Conservation (phyloP, 352 stramenopile species). For the Globisporangium cystogenes region DNA sequence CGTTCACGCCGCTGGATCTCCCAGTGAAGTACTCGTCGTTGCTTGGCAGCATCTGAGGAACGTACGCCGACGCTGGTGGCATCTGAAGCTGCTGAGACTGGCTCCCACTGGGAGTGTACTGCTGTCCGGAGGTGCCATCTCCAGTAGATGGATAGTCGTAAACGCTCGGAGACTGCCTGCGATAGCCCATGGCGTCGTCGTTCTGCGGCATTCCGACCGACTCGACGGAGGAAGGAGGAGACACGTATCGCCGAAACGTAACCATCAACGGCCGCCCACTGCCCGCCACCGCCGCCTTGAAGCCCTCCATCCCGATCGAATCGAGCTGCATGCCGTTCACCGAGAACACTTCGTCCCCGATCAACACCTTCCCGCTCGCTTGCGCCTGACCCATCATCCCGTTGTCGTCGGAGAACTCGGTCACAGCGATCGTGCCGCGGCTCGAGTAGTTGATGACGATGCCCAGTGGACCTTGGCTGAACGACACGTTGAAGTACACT, state of each 20-base stretch:
- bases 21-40: constrained; percentile 8
- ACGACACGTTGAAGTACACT: constrained; percentile 59
- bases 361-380: constrained; percentile 55
- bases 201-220: constrained; percentile 2
- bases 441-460: constrained; percentile 85
- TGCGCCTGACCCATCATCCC: constrained; percentile 71
- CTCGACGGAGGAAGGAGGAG: constrained; percentile 1
- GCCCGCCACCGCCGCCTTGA: constrained; percentile 60
- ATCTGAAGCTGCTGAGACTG: constrained; percentile 7
- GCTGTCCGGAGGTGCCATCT: background rate
- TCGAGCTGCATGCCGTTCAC: constrained; percentile 64
- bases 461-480: constrained; percentile 58
- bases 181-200: constrained; percentile 5
- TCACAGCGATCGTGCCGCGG: constrained; percentile 67
- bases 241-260: constrained; percentile 49
- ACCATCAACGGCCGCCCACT: constrained; percentile 61
- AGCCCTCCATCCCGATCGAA: constrained; percentile 76
- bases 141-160: background rate
- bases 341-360: constrained; percentile 76
- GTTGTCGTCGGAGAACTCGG: constrained; percentile 70
- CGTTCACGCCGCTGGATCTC: background rate
- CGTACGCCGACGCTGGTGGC: constrained; percentile 14
- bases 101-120: constrained; percentile 3
- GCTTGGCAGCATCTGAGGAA: constrained; percentile 9
- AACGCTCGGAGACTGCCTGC: constrained; percentile 3